These are phyloP conservation scores for Coemansia sp. DNA, from an alignment of 192 early-diverging fungal species.

Conservation along the genomic window DNA sequence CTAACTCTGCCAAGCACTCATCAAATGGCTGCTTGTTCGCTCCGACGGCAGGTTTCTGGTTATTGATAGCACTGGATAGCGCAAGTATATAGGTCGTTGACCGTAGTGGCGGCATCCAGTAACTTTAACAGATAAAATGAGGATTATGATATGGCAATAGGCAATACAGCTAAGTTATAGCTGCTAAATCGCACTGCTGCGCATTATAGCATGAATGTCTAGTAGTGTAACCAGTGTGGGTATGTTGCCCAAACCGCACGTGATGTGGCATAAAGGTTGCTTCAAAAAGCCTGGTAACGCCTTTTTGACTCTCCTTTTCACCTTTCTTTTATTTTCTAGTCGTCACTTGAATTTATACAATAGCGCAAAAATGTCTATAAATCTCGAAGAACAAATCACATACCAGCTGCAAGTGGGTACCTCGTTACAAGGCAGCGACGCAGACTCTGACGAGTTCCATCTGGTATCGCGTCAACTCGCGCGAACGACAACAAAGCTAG, in stretches of 20 bases:
- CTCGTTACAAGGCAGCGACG: conserved; percentile 18
- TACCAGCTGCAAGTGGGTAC: conserved; percentile 29
- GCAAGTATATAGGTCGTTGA: conserved; percentile 29
- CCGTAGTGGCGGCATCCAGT: conserved; percentile 28
- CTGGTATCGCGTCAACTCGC: conserved; percentile 42
- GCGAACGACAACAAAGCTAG: conserved; percentile 41
- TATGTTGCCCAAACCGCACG: not conserved
- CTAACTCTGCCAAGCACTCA: conserved; percentile 29
- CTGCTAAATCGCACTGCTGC: not conserved
- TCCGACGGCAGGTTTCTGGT: not conserved
- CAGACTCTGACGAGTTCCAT: conserved; percentile 27
- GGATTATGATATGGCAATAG: not conserved
- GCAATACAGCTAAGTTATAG: no score
- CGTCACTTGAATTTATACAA: not conserved
- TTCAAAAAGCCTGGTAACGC: not conserved
- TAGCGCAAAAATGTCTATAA: conserved; percentile 38
- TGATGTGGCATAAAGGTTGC: not conserved
- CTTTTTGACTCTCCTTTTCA: not conserved
- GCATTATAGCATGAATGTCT: not conserved
- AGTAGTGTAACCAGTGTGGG: not conserved
- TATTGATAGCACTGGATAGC: conserved; percentile 4
- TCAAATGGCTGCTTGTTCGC: conserved; percentile 2
- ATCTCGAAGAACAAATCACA: conserved; percentile 41
- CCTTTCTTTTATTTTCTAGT: conserved; percentile 3
- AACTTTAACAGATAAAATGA: not conserved